Percentiles rank a stretch among this genome's conserved stretches.
Evolutionary conservation across 352 stramenopile genomes (phyloP).

Genomic region (Phytophthora tubulina): DNA sequence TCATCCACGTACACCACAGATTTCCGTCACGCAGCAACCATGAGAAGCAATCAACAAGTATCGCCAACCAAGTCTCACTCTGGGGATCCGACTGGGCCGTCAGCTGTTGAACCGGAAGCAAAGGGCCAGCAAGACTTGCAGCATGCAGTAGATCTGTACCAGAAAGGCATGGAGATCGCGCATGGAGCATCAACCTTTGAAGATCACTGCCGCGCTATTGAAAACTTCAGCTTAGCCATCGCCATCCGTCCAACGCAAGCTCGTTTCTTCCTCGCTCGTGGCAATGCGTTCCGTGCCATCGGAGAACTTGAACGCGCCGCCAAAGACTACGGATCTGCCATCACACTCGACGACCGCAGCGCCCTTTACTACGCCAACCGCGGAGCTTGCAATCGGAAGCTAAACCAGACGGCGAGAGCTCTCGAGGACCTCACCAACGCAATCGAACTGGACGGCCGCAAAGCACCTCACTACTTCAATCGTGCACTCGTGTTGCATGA

Average conservation of each 20-base stretch:
- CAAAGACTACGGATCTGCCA: conserved; percentile 67
- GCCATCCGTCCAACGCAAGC: conserved; percentile 73
- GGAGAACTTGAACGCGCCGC: conserved; percentile 73
- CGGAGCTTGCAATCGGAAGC: conserved; percentile 78
- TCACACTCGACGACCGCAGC: conserved; percentile 71
- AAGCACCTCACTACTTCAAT: conserved; percentile 82
- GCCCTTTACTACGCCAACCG: conserved; percentile 81
- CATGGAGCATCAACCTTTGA: conserved; percentile 64
- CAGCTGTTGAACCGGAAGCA: conserved; percentile 39
- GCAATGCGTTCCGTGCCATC: conserved; percentile 78
- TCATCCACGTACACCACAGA: not conserved
- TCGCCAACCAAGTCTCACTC: conserved; percentile 27
- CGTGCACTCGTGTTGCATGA: conserved; percentile 78
- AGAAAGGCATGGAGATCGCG: conserved; percentile 76
- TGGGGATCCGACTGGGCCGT: conserved; percentile 7
- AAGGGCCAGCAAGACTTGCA: conserved; percentile 79
- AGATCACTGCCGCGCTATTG: conserved; percentile 78
- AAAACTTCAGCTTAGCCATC: conserved; percentile 80
- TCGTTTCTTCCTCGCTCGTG: conserved; percentile 78
- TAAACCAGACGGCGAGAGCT: conserved; percentile 61
- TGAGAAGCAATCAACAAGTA: conserved; percentile 36
- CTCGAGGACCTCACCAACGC: conserved; percentile 78
- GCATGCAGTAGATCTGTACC: conserved; percentile 80
- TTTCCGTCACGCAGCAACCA: not conserved
- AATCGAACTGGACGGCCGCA: conserved; percentile 78